Base-by-base conservation (phyloP, 805 yeast genomes). In the Torulaspora franciscae region DNA sequence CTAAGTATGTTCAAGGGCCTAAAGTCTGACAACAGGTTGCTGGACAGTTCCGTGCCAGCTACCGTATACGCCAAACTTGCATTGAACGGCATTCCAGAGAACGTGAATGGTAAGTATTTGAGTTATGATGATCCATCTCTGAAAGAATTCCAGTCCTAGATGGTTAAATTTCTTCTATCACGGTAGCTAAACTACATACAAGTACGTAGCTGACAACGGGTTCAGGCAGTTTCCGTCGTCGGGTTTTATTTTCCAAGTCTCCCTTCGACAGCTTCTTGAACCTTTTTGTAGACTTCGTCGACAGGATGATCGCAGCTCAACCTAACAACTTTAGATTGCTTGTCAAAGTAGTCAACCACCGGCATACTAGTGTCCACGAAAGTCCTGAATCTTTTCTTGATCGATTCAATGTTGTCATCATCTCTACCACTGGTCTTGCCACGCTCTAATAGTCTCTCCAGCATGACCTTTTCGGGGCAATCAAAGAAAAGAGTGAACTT, bases 371-470 rank as follows among this genome's bases (percentile, higher is more conserved):
- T 89, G 37, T 88, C 95, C 33, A 81, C 65, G 58, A 91, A 91
- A 9, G 91, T 84, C 57, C 72, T 78, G 72, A 91, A 91, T 66
- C 99, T 79, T 71, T 93, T 90, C 61, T 75, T 81, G 65, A 93
- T 90, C 51, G 91, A 81, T 63, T 90, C 97, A 45, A 84, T 76
- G 67, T 91, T 91, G 65, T 91, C 99, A 65, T 91, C 99, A 23
- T 85, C 64, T 64, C 99, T 81, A 27, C 99, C 99, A 58, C 93
- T 82, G 10, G 96, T 91, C 72, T 91, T 85, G 25, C 96, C 96
- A 67, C 99, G 80, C 66, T 88, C 85, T 48, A 91, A 70, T 50
- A 91, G 74, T 64, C 99, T 81, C 52, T 77, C 69, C 54, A 89
- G 73, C 97, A 91, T 90, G 43, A 87, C 85, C 32, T 69, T 61